Evolutionary conservation across 495 filamentous ascomycete genomes (phyloP), one percentile per base, ranked within the genome.

Genomic region (Penicillium taxi): DNA sequence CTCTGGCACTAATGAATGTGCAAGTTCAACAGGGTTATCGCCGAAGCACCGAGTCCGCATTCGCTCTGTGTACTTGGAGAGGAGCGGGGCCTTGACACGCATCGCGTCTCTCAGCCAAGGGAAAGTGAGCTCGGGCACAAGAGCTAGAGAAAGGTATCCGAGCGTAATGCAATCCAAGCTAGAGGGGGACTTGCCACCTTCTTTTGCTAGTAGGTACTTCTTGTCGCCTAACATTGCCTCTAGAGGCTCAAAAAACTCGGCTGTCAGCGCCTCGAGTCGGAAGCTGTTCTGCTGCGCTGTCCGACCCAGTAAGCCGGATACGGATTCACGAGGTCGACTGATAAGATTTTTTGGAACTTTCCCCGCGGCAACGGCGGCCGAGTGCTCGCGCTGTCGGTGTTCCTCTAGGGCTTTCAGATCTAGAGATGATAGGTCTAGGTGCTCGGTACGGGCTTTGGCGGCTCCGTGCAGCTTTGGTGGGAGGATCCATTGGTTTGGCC

Each of bases 401-500:
- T 72, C 59, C 32, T 63, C 54, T 33, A 64, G 66, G 29, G 65
- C 63, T 45, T 76, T 71, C 4, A 86, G 64, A 53, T 81, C 80
- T 13, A 83, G 61, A 8, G 70, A 69, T 4, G 77, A 77, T 35
- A 95, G 66, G 17, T 81, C 80, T 9, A 95, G 74, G 48, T 85
- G 77, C 20, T 73, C 75, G n/a, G 83, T 88, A 33, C 81, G 74
- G 12, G 57, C 42, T 50, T 80, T 75, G 28, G 86, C 86, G 31
- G 78, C 63, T 25, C 75, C 58, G 38, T 86, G 82, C 17, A 78
- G 61, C 37, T 67, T 64, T 4, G 78, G 78, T 2, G 83, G 84
- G 13, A 85, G 73, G 31, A 80, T 81, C 75, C 85, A 96, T 51
- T 83, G 82, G 33, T 81, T 73, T 6, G 91, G 84, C 69, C 88